Conservation (phyloP, 257 asterid genomes). For the Salvia splendens region DNA sequence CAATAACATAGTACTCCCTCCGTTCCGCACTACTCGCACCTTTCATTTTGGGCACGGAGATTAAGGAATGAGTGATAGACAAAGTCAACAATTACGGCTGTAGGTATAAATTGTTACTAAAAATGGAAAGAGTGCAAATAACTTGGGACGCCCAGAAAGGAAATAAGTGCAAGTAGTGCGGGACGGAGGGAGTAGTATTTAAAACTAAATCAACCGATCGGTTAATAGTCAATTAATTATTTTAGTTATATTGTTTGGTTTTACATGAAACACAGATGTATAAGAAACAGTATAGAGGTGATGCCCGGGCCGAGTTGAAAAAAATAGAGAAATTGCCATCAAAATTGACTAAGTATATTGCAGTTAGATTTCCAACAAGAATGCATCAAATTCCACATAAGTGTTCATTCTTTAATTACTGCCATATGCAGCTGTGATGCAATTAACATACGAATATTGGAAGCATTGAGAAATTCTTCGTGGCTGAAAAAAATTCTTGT, state of each 20-base stretch:
- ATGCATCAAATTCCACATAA: conserved; percentile 28
- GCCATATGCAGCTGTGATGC: conserved; percentile 16
- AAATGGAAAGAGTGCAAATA: too few species aligned
- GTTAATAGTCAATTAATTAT: too few species aligned
- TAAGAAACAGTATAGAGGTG: conserved; percentile 12
- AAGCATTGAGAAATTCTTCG: background rate
- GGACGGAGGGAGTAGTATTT: too few species aligned
- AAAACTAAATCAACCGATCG: too few species aligned
- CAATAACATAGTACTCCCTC: too few species aligned
- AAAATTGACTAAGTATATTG: conserved; percentile 38
- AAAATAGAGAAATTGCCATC: conserved; percentile 42
- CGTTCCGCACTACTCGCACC: too few species aligned
- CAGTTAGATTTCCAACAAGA: conserved; percentile 31
- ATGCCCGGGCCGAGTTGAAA: background rate
- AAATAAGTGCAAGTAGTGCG: too few species aligned
- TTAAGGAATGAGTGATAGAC: too few species aligned
- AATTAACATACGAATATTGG: background rate
- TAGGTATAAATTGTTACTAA: too few species aligned
- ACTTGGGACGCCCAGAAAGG: too few species aligned
- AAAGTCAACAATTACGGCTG: too few species aligned
- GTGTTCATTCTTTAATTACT: conserved; percentile 19
- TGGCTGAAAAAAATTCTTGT: conserved; percentile 13
- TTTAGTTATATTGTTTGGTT: background rate
- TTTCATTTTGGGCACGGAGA: too few species aligned
- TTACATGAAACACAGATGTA: conserved; percentile 13